Conservation (phyloP, 2,329 filamentous ascomycete species). For the Nannizzia gypsea region DNA sequence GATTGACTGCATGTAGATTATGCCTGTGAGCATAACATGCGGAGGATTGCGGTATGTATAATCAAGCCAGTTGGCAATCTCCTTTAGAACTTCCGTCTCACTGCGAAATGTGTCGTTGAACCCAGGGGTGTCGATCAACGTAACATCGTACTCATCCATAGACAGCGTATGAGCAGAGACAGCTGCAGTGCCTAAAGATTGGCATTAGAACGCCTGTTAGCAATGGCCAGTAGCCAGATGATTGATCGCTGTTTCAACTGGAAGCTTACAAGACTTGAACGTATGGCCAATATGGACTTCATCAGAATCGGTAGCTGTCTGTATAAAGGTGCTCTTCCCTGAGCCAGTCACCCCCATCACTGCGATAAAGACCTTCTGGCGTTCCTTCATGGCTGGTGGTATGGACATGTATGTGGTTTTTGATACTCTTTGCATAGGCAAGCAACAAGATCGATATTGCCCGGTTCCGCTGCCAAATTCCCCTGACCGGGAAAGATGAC, state of each 20-base stretch:
- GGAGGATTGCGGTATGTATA: conserved; percentile 7
- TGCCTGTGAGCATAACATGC: conserved; percentile 6
- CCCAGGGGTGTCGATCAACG: conserved; percentile 15
- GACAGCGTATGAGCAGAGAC: conserved; percentile 2
- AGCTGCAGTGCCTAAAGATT: conserved; percentile 1
- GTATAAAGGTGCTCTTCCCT: conserved; percentile 32
- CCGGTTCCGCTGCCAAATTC: not conserved
- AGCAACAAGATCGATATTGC: not conserved
- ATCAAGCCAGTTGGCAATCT: conserved; percentile 7
- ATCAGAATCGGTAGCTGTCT: conserved; percentile 2
- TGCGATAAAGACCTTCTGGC: conserved; percentile 20
- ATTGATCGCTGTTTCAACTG: too few species aligned
- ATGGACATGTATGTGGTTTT: not conserved
- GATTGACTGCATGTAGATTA: conserved; percentile 9
- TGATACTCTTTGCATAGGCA: not conserved
- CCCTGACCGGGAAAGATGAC: not conserved
- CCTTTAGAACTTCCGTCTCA: conserved; percentile 4
- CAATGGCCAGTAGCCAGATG: not conserved
- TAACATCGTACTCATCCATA: conserved; percentile 2
- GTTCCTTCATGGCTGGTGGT: conserved; percentile 1
- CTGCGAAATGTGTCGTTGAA: conserved; percentile 11
- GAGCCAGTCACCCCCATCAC: conserved; percentile 34
- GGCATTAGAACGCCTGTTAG: not conserved
- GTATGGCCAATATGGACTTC: conserved; percentile 8
- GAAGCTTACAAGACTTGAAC: conserved; percentile 8